Percentiles rank a stretch among this genome's conserved stretches.
phyloP scores from a whole-genome alignment of 805 yeast genomes.

The Suhomyces vadensis region DNA sequence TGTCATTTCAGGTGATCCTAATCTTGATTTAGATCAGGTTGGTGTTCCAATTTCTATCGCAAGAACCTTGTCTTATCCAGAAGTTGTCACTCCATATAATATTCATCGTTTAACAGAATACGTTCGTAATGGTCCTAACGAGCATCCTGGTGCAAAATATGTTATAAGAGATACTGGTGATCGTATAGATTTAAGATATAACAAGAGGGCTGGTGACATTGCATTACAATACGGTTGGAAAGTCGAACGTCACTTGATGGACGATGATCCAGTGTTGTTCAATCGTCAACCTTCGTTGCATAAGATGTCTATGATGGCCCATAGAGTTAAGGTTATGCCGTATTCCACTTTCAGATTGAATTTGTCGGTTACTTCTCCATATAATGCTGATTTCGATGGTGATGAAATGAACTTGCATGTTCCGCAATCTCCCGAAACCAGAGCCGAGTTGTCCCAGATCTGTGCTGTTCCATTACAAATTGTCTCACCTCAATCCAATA shows the following conservation, averaged over 20 bases:
- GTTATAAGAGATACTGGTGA: slow-evolving; percentile 98
- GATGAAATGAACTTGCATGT: slow-evolving; percentile 99
- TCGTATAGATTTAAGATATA: slow-evolving; percentile 94
- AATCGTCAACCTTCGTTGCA: slow-evolving; percentile 99
- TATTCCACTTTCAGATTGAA: slow-evolving; percentile 96
- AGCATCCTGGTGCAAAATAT: slow-evolving; percentile 99
- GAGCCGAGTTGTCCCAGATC: slow-evolving; percentile 92
- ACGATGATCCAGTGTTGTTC: slow-evolving; percentile 94
- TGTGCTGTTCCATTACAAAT: slow-evolving; percentile 98
- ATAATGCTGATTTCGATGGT: slow-evolving; percentile 99
- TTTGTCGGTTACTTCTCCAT: slow-evolving; percentile 97
- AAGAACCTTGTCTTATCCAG: slow-evolving; percentile 92
- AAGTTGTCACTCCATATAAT: slow-evolving; percentile 95
- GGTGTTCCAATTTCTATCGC: slow-evolving; percentile 99
- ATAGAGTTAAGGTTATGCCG: slow-evolving; percentile 97
- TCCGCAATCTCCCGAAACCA: slow-evolving; percentile 96
- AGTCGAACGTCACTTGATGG: slow-evolving; percentile 97
- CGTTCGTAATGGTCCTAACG: slow-evolving; percentile 97
- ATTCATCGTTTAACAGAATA: slow-evolving; percentile 89
- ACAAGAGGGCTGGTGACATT: slow-evolving; percentile 97
- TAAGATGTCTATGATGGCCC: slow-evolving; percentile 99
- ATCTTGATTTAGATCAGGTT: slow-evolving; percentile 94
- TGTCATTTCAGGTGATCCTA: slow-evolving; percentile 99
- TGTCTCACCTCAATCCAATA: slow-evolving; percentile 97
- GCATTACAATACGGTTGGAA: slow-evolving; percentile 99